Conservation (phyloP, 169 alveolate genomes). For the Miamiensis avidus region DNA sequence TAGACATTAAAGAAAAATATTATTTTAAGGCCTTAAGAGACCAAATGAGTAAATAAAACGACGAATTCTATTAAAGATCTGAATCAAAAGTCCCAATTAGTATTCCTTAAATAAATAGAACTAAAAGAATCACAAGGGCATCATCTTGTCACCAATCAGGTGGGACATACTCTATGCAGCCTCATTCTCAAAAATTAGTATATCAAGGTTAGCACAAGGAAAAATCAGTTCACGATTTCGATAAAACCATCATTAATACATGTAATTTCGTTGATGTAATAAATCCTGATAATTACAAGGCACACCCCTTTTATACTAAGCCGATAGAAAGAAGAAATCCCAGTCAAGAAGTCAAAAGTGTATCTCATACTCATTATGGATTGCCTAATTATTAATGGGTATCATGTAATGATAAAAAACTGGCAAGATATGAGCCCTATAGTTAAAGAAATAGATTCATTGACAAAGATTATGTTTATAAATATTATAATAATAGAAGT, state of each 20-base stretch:
- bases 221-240: background rate
- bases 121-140: background rate
- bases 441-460: background rate
- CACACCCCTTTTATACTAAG: background rate
- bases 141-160: background rate
- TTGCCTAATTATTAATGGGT: background rate
- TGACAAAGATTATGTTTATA: background rate
- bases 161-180: background rate
- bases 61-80: too few species aligned
- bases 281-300: background rate
- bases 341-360: background rate
- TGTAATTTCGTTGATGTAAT: background rate
- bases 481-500: background rate
- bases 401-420: background rate
- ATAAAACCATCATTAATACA: background rate
- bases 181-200: background rate
- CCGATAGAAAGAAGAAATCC: background rate
- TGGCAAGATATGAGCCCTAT: background rate
- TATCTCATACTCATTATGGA: background rate
- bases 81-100: too few species aligned
- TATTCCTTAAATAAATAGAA: background rate
- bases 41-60: too few species aligned
- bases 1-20: too few species aligned
- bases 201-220: background rate
- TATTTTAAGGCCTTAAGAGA: too few species aligned